These are phyloP conservation scores for Nematocida sp. DNA, from an alignment of 371 early-diverging fungal species.

Conservation along the genomic window DNA sequence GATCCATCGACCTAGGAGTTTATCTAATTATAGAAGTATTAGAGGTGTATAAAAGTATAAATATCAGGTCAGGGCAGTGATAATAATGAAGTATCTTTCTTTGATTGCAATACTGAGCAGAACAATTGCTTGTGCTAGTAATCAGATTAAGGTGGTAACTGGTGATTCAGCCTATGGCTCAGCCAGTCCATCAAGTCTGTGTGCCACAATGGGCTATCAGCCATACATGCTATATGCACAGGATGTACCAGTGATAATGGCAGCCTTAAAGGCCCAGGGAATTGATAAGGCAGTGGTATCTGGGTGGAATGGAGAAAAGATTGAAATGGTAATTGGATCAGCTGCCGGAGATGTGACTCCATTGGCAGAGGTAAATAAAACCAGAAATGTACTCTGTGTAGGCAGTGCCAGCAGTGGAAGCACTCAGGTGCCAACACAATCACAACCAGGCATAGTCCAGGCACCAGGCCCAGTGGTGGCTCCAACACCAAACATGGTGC, in stretches of 20 bases:
- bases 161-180: neutral
- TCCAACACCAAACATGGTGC: no score
- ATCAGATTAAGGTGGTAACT: slow-evolving; percentile 8
- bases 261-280: slow-evolving; percentile 1
- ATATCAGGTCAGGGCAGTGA: slow-evolving; percentile 2
- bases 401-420: neutral
- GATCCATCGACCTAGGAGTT: neutral
- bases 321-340: slow-evolving; percentile 39
- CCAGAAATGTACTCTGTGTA: slow-evolving; percentile 37
- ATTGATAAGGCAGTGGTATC: slow-evolving; percentile 4
- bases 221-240: slow-evolving; percentile 31
- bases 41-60: slow-evolving; percentile 39
- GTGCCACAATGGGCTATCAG: neutral
- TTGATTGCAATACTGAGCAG: slow-evolving; percentile 30
- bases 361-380: slow-evolving; percentile 14
- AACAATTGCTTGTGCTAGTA: slow-evolving; percentile 5
- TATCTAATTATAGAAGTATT: slow-evolving; percentile 16
- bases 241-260: slow-evolving; percentile 8
- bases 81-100: slow-evolving; percentile 49
- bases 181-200: slow-evolving; percentile 6
- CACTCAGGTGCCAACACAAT: neutral
- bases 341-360: slow-evolving; percentile 29
- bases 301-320: slow-evolving; percentile 40
- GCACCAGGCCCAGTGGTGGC: no score
- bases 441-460: no score